Base-by-base conservation (phyloP, 2,329 filamentous ascomycete genomes). In the Aspergillus brunneoviolaceus region DNA sequence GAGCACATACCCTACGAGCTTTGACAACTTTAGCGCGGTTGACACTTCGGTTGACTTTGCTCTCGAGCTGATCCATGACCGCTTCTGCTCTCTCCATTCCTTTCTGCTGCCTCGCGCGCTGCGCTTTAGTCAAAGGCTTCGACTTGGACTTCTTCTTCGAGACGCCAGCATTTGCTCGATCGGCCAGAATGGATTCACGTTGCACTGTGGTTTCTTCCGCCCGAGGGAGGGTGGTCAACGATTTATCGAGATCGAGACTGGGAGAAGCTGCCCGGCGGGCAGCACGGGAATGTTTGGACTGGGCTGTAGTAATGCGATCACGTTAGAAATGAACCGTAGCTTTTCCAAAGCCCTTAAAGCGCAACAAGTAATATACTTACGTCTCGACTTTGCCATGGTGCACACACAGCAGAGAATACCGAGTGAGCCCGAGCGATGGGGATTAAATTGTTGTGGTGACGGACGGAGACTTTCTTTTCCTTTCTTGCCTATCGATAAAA, bases 231-330 rank as follows among this genome's bases (percentile, higher is more conserved):
- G 76, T 70, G 58, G 70, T 78, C 54, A 84, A 68, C 49, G 81
- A 81, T 68, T 82, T 82, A 71, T 84, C 80, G 51, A 82, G 69
- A 62, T 83, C 72, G 63, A 83, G 73, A 56, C 82, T 81, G 21
- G 85, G 85, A 5, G 83, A 85, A 56, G 76, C 79, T 62, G 80
- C 84, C 66, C 85, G 80, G 64, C 84, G 81, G 42, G 84, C 84
- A 58, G 85, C 84, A 59, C 85, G 84, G 53, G 85, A 87, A 69
- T 84, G 83, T 16, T 79, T 65, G 2, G 83, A 82, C 52, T 80
- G 76, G 60, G 79, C 84, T 86, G 51, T 65, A 61, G 64, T 65
- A 55, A 21, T 25, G 27, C 49, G 49, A 14, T 51, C 49, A 45
- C 59, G 57, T 65, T 62, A 65, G 58, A 57, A 55, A 39, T 21